Base-by-base conservation (phyloP, 441 rosid species). In the Kokia cookei region DNA sequence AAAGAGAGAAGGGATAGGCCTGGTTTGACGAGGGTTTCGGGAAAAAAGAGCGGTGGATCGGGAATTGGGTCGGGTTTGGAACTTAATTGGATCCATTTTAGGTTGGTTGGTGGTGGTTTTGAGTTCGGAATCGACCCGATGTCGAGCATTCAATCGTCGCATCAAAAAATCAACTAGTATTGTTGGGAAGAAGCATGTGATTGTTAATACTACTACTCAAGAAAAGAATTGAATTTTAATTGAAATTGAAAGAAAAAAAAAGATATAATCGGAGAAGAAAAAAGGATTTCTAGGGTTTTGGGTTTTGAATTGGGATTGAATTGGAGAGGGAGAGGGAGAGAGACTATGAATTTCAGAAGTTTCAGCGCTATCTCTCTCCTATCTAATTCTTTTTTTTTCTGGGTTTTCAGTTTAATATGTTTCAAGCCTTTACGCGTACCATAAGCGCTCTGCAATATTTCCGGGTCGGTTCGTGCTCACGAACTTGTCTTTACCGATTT, bases 241-340 rank as follows among this genome's bases (percentile, higher is more conserved):
- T 14, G 61, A 24, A 57, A 57, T 57, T 24, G 61, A 22, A 37
- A 57, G 32, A 9, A 10, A 57, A 8, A 10, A 55, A 57, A 53
- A 9, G 57, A n/a, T n/a, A 15, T n/a, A 53, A 17, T 53, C 57
- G 57, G 57, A 19, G 22, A 19, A 19, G 22, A 19, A 11, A 19
- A 57, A 5, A 13, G 13, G 19, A 50, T 68, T 45, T 59, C 5
- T 7, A 7, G 55, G 65, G 27, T 54, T 15, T 74, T 19, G 35
- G n/a, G 17, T 29, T 22, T 7, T 13, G 68, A 6, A 42, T 7
- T 43, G 50, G 64, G 45, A 53, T 9, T 48, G n/a, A 22, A 47
- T 61, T 19, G 74, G 77, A 75, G 81, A 73, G 35, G 75, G 84
- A 67, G 81, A 73, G 35, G 75, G 84, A 67, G 85, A 67, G 85